Conservation (phyloP, 331 rosid genomes). For the Erythrophleum ivorense region DNA sequence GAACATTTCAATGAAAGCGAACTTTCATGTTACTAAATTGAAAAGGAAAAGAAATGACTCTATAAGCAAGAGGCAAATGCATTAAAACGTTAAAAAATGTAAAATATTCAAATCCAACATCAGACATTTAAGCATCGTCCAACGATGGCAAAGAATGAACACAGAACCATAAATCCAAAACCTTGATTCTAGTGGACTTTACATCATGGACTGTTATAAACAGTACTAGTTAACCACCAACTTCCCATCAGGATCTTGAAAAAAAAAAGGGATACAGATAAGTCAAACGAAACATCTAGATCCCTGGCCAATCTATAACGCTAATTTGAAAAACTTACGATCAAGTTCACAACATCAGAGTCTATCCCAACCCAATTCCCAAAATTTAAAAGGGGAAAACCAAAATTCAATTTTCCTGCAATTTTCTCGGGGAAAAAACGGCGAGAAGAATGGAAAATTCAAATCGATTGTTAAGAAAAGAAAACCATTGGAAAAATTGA, state of each 20-base stretch:
- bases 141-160: slow-evolving; percentile 14
- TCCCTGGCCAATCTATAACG: slow-evolving; percentile 28
- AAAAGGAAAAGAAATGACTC: not conserved
- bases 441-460: not conserved
- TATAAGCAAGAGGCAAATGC: not conserved
- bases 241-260: not conserved
- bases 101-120: slow-evolving; percentile 14
- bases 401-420: slow-evolving; percentile 28
- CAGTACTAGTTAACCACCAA: not conserved
- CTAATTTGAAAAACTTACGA: not conserved
- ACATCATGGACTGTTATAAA: not conserved
- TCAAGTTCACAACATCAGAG: slow-evolving; percentile 23
- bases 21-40: not conserved
- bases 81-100: slow-evolving; percentile 23
- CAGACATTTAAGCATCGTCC: not conserved
- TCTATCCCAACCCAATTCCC: not conserved
- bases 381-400: slow-evolving; percentile 5
- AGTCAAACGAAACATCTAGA: slow-evolving; percentile 30
- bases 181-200: not conserved
- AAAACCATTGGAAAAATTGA: not conserved
- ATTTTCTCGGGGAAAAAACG: slow-evolving; percentile 31
- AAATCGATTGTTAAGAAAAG: not conserved
- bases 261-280: not conserved
- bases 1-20: not conserved
- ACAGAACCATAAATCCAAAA: not conserved